A percentile compares a stretch with the other conserved stretches of the same genome.
phyloP scores from a whole-genome alignment of 1,139 yeast genomes.

The Geotrichum bryndzae region DNA sequence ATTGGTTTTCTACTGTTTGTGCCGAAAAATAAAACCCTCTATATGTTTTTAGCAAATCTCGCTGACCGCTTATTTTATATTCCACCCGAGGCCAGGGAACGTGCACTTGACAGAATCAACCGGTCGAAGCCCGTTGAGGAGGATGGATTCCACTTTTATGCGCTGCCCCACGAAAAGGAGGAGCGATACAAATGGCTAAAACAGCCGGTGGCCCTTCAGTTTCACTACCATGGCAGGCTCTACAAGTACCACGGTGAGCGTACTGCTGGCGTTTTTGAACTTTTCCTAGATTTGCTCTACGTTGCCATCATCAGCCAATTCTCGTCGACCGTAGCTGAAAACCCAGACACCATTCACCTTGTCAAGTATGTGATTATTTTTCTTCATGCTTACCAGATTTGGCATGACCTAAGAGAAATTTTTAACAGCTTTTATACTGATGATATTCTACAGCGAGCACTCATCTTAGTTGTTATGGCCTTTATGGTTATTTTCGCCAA shows the following conservation, averaged over 20 bases:
- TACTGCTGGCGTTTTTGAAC: slow-evolving; percentile 47
- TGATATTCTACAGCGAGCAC: slow-evolving; percentile 51
- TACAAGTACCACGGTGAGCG: slow-evolving; percentile 55
- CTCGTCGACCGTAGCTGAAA: slow-evolving; percentile 50
- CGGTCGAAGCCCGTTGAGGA: slow-evolving; percentile 16
- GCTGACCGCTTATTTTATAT: slow-evolving; percentile 4
- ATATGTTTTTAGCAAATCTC: slow-evolving; percentile 2
- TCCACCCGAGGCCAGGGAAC: slow-evolving; percentile 8
- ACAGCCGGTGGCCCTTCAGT: slow-evolving; percentile 56
- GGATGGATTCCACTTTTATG: slow-evolving; percentile 16
- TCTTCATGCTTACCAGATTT: slow-evolving; percentile 55
- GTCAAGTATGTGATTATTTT: slow-evolving; percentile 49
- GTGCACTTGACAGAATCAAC: slow-evolving; percentile 15
- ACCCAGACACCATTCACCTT: slow-evolving; percentile 46
- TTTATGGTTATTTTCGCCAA: slow-evolving; percentile 51
- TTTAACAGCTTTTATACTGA: slow-evolving; percentile 61
- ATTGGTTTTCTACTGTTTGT: not conserved
- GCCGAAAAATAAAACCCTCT: not conserved
- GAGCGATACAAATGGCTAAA: slow-evolving; percentile 31
- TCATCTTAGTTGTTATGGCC: slow-evolving; percentile 50
- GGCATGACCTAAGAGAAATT: slow-evolving; percentile 61
- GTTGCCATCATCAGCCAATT: slow-evolving; percentile 61
- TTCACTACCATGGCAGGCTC: slow-evolving; percentile 52
- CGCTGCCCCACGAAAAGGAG: slow-evolving; percentile 12
- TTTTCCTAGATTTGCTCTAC: slow-evolving; percentile 57